Percentiles rank a stretch among this genome's conserved stretches.
phyloP scores from a whole-genome alignment of 306 rosid species.

The Trifolium pratense region DNA sequence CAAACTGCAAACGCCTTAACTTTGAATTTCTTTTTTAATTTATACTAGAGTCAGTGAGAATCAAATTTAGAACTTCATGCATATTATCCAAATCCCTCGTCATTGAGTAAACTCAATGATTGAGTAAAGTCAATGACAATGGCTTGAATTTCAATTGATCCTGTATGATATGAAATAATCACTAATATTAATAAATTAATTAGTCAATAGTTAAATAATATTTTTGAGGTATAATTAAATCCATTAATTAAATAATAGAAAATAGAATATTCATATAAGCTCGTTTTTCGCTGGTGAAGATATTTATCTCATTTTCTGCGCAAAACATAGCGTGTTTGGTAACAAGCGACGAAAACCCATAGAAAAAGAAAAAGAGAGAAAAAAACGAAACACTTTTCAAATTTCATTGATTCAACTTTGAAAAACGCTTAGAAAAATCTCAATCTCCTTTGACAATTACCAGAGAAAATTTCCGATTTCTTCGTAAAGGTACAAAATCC shows the following conservation, averaged over 20 bases:
- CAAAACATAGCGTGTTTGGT: slow-evolving; percentile 44
- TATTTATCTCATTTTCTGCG: slow-evolving; percentile 37
- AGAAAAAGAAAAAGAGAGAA: slow-evolving; percentile 15
- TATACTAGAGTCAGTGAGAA: too few relatives aligned
- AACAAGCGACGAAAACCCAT: slow-evolving; percentile 38
- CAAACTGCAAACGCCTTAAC: too few relatives aligned
- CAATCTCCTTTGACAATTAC: slow-evolving; percentile 33
- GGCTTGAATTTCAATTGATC: too few relatives aligned
- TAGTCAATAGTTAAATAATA: too few relatives aligned
- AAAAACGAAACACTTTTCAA: slow-evolving; percentile 29
- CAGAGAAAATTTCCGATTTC: slow-evolving; percentile 37
- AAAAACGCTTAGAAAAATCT: slow-evolving; percentile 31
- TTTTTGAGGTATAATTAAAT: too few relatives aligned
- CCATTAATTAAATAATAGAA: not conserved
- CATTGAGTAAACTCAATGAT: too few relatives aligned
- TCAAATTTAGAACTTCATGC: too few relatives aligned
- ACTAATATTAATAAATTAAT: too few relatives aligned
- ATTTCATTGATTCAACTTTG: slow-evolving; percentile 36
- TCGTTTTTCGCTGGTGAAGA: slow-evolving; percentile 47
- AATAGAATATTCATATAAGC: slow-evolving; percentile 41
- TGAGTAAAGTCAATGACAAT: too few relatives aligned
- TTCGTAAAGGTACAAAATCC: slow-evolving; percentile 32
- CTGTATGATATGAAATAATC: too few relatives aligned
- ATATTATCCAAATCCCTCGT: too few relatives aligned
- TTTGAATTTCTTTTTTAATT: too few relatives aligned